These are phyloP conservation scores for Tuctoria greenei DNA, from an alignment of 176 grass and related monocot species.

Conservation along the genomic window DNA sequence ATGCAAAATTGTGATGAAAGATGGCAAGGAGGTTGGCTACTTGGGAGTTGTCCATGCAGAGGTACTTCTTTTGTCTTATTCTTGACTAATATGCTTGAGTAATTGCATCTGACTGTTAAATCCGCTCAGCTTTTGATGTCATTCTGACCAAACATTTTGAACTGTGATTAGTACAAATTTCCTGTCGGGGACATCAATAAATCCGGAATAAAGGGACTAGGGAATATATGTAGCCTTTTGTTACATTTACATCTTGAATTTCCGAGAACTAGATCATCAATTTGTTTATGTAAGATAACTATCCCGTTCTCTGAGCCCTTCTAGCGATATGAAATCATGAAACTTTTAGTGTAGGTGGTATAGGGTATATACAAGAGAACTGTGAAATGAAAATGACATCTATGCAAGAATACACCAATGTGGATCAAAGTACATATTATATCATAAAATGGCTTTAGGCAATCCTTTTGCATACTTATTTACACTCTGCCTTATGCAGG, in stretches of 20 bases:
- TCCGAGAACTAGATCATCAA: background rate
- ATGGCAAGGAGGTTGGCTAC: constrained; percentile 74
- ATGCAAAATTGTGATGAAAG: constrained; percentile 64
- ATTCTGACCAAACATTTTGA: no score
- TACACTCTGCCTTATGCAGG: constrained; percentile 36
- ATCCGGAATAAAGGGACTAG: no score
- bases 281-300: constrained; percentile 1
- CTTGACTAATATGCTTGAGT: background rate
- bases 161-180: no score
- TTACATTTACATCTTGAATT: background rate
- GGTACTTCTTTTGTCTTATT: constrained; percentile 44
- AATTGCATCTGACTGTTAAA: background rate
- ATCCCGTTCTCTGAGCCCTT: background rate
- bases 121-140: no score
- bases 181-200: no score
- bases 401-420: background rate
- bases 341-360: background rate
- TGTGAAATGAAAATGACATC: background rate
- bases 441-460: background rate
- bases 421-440: background rate
- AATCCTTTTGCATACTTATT: background rate
- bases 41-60: constrained; percentile 81
- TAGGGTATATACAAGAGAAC: background rate
- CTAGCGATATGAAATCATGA: background rate
- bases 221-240: background rate